Conservation (phyloP, 768 basidiomycete species). For the Mycena metata region DNA sequence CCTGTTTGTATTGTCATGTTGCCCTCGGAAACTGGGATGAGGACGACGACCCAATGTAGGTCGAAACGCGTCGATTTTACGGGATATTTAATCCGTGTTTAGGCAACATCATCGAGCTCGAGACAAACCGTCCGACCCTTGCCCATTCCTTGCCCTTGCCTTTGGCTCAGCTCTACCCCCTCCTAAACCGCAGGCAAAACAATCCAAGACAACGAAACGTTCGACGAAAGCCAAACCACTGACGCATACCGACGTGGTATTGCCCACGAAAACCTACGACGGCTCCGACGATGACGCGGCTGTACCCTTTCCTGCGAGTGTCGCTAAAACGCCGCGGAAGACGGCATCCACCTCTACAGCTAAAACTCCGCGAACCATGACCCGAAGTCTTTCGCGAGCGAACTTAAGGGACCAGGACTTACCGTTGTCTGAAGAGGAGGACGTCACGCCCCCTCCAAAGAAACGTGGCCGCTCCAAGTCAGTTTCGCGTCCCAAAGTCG, state of each 20-base stretch:
- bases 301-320: conserved; percentile 37
- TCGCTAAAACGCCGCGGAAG: conserved; percentile 39
- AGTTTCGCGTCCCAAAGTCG: conserved; percentile 39
- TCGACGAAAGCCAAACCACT: conserved; percentile 45
- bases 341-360: conserved; percentile 39
- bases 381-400: conserved; percentile 32
- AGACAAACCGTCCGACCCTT: conserved; percentile 59
- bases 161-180: conserved; percentile 46
- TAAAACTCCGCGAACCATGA: conserved; percentile 43
- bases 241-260: conserved; percentile 49
- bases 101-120: conserved; percentile 86
- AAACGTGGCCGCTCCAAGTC: conserved; percentile 45
- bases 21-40: conserved; percentile 89
- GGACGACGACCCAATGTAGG: conserved; percentile 90
- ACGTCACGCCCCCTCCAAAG: conserved; percentile 40
- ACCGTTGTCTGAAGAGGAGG: conserved; percentile 38
- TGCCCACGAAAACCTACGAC: conserved; percentile 58
- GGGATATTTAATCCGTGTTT: conserved; percentile 29
- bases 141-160: conserved; percentile 56
- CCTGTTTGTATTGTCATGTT: conserved; percentile 88
- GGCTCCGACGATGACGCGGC: conserved; percentile 49
- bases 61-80: conserved; percentile 30
- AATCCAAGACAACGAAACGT: conserved; percentile 44
- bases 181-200: conserved; percentile 48
- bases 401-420: conserved; percentile 45